Base-by-base conservation (phyloP, 176 grass and related monocot species). In the Oryza nivara region DNA sequence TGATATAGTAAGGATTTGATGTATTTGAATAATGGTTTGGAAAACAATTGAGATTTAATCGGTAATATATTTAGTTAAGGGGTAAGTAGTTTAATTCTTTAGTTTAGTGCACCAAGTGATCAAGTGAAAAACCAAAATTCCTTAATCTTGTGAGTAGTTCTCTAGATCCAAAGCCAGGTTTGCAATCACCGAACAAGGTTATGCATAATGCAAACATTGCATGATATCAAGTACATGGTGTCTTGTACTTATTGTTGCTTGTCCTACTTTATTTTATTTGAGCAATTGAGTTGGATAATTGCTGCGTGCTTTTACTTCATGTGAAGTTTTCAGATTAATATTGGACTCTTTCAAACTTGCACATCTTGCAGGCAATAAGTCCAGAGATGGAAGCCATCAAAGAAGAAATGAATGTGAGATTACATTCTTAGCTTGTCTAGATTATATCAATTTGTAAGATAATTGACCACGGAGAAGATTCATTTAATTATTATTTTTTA, bases 311-410 rank as follows among this genome's bases (percentile, higher is more conserved):
- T 65, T 72, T 78, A 23, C 12, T 35, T 73, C 11, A 34, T 34
- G 67, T 28, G 41, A 82, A 44, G 11, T 70, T 84, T 35, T 75
- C 13, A 58, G 38, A 85, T 75, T 32, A 67, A 72, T 78, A 3
- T 48, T 66, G 77, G 5, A 16, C 79, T 85, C 20, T 82, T 70
- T 81, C 15, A 67, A 77, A 72, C 73, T 65, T 86, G 16, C 86
- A 19, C 64, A 23, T 75, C 78, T 72, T 90, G 45, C 86, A 99
- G 96, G 74, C 23, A 81, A 64, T 99, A 92, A 86, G 38, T 46
- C 89, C 96, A 68, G 93, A 99, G 78, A 73, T 99, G 76, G 89
- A 99, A 65, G 75, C 86, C 68, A 85, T 99, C 19, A 92, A 94
- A 67, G 77, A 83, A 6, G 41, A 87, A 72, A 92, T 82, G 67